Percentiles rank a stretch among this genome's conserved stretches.
Conservation (phyloP, 2,329 filamentous ascomycete genomes). For the Atkinsonella texensis region DNA sequence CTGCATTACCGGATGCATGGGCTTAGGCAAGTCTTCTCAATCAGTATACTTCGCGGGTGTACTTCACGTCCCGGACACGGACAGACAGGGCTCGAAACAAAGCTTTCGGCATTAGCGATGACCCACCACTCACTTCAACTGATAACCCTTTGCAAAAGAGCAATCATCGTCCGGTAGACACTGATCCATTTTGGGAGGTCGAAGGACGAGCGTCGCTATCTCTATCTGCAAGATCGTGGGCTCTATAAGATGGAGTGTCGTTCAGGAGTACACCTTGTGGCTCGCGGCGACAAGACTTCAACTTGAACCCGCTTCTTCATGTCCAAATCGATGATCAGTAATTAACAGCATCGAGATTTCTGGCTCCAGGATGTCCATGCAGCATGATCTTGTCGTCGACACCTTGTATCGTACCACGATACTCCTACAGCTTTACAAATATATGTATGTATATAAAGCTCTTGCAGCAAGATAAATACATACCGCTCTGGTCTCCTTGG, state of each 20-base stretch:
- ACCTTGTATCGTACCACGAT: no score
- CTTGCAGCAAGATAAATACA: no score
- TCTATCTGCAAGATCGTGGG: neutral
- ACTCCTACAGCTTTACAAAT: no score
- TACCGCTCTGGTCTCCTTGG: no score
- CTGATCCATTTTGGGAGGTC: neutral
- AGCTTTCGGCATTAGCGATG: neutral
- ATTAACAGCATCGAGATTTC: neutral
- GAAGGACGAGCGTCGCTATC: neutral
- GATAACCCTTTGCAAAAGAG: neutral
- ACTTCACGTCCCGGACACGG: neutral
- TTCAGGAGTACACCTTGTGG: neutral
- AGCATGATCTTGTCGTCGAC: no score
- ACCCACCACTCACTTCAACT: neutral
- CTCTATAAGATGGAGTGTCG: neutral
- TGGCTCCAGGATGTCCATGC: no score
- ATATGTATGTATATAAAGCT: no score
- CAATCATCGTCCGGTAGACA: neutral
- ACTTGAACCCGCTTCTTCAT: neutral
- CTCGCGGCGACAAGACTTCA: neutral
- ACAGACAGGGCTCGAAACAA: neutral
- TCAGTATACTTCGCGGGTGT: neutral
- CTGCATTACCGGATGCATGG: neutral
- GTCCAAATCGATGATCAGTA: neutral
- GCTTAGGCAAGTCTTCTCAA: conserved; percentile 1